A percentile compares a stretch with the other conserved stretches of the same genome.
Conservation (phyloP, 2,329 filamentous ascomycete genomes). For the Aspergillus aculeatus region DNA sequence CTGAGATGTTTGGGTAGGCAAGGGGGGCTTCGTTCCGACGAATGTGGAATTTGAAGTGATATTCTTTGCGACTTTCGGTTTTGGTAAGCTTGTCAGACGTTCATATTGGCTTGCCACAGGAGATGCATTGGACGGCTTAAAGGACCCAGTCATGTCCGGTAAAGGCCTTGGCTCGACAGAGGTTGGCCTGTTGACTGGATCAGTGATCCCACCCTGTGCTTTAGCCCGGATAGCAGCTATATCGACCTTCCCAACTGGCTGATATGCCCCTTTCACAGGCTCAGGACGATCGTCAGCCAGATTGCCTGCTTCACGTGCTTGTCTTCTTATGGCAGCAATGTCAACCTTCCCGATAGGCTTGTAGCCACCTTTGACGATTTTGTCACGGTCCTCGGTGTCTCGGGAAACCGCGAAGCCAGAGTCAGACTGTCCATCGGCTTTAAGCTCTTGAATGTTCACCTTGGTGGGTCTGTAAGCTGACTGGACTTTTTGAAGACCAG, state of each 20-base stretch:
- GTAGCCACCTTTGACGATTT: constrained; percentile 82
- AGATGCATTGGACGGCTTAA: constrained; percentile 71
- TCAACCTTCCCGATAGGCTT: constrained; percentile 97
- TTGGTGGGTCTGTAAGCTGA: constrained; percentile 93
- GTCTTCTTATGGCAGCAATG: constrained; percentile 80
- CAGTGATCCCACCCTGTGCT: constrained; percentile 63
- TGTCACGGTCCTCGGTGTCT: constrained; percentile 49
- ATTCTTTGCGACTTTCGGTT: constrained; percentile 91
- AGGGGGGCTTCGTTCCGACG: constrained; percentile 83
- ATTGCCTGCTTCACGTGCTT: constrained; percentile 62
- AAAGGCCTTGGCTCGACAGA: constrained; percentile 46
- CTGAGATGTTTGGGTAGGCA: constrained; percentile 67
- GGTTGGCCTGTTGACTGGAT: constrained; percentile 36
- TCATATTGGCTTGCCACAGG: constrained; percentile 71
- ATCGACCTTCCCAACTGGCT: constrained; percentile 94
- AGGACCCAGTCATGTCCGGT: constrained; percentile 54
- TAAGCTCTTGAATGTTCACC: constrained; percentile 86
- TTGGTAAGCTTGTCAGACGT: constrained; percentile 81
- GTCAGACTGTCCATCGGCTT: constrained; percentile 64
- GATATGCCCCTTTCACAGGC: constrained; percentile 86
- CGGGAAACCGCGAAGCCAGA: constrained; percentile 53
- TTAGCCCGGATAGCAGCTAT: constrained; percentile 89
- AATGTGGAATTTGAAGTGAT: constrained; percentile 74
- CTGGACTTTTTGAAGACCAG: constrained; percentile 85
- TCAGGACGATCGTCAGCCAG: constrained; percentile 73